These are phyloP conservation scores for Annulohypoxylon bovei DNA, from an alignment of 495 filamentous ascomycete genomes.

Conservation along the genomic window DNA sequence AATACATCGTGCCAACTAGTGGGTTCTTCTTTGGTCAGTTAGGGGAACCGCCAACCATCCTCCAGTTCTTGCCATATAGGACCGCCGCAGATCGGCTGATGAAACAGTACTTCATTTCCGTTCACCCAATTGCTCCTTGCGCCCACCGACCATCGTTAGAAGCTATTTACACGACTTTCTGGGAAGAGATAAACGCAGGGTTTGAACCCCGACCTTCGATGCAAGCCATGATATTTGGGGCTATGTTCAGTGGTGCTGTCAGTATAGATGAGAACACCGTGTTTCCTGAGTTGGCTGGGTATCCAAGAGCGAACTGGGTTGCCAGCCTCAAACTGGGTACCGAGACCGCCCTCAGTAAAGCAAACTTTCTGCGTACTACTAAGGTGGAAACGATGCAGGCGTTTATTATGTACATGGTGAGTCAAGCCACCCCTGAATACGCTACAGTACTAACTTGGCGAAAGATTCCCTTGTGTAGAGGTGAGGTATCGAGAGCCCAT, in stretches of 20 bases:
- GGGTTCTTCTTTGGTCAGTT: slow-evolving; percentile 72
- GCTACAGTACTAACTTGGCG: slow-evolving; percentile 20
- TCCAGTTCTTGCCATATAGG: slow-evolving; percentile 65
- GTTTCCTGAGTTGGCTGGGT: slow-evolving; percentile 58
- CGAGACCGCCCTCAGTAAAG: slow-evolving; percentile 70
- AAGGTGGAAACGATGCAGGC: slow-evolving; percentile 77
- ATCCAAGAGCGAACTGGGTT: slow-evolving; percentile 61
- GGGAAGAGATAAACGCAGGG: slow-evolving; percentile 63
- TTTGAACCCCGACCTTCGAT: slow-evolving; percentile 69
- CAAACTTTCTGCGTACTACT: slow-evolving; percentile 74
- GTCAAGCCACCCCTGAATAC: slow-evolving; percentile 23
- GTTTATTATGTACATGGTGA: slow-evolving; percentile 77
- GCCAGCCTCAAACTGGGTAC: slow-evolving; percentile 69
- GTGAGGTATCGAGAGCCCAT: slow-evolving; percentile 74
- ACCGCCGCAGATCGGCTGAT: slow-evolving; percentile 65
- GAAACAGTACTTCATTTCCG: slow-evolving; percentile 69
- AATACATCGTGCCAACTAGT: slow-evolving; percentile 68
- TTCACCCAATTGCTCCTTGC: slow-evolving; percentile 72
- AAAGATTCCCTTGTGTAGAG: slow-evolving; percentile 74
- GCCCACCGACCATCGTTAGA: slow-evolving; percentile 74
- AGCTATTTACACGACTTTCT: slow-evolving; percentile 68
- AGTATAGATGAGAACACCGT: slow-evolving; percentile 66
- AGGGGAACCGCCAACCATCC: slow-evolving; percentile 56
- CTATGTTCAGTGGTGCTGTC: slow-evolving; percentile 72
- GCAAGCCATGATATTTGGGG: slow-evolving; percentile 73